Evolutionary conservation across 164 flowering plant genomes (phyloP), one percentile per base, ranked within the genome.

Genomic region (Magnolia officinalis): DNA sequence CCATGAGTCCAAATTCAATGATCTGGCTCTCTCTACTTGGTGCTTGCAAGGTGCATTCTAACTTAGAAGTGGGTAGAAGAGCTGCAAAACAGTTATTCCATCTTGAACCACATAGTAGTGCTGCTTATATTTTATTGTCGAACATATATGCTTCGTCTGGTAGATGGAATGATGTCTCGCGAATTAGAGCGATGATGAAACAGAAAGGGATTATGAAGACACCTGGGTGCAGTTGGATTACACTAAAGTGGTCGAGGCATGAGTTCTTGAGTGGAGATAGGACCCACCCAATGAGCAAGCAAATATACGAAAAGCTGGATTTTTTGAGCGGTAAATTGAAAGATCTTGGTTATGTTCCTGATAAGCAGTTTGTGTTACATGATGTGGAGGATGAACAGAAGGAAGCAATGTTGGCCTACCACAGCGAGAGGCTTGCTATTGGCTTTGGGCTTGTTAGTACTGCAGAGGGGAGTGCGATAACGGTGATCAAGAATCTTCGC

Each of bases 321-420:
- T 23, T 5, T 6, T 74, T 74, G 77, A 31, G 52, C 59, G 77
- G 74, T 24, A 63, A 10, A 64, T 8, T 63, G 70, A 78, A 74
- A 24, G 74, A 74, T 29, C 26, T 68, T 50, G 77, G 80, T 19
- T 63, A 78, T 49, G 74, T 74, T 37, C 24, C 77, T 78, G 80
- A 78, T 24, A 70, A 49, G 51, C 74, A 51, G 8, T 74, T 50
- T 74, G 80, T 61, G 6, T 78, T 74, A 51, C 77, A 78, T 74
- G 77, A 74, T 61, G 77, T 74, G 49, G 76, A 78, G 76, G 80
- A 78, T 67, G 76, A 73, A 55, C 76, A 78, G 19, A 78, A 77
- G 67, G 18, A 67, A 31, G 67, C 37, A 50, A 78, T 67, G 66
- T 11, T 78, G 59, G 67, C 76, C 13, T 37, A 26, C 45, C 79